Conservation (phyloP, 2,329 filamentous ascomycete species). For the Moelleriella libera region DNA sequence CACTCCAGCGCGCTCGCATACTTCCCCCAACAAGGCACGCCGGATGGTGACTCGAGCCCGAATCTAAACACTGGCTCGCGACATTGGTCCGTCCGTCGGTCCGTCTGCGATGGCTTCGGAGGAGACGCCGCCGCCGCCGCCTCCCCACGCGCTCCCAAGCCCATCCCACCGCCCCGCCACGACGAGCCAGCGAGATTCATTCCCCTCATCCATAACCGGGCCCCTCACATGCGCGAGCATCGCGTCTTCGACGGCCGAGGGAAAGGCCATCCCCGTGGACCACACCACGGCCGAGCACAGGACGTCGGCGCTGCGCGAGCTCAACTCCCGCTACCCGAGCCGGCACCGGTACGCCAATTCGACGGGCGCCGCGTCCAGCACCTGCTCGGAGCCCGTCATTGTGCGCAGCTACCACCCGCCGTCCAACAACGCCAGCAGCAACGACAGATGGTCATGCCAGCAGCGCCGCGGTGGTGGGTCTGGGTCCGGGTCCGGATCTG, state of each 20-base stretch:
- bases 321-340: slow-evolving; percentile 43
- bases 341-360: slow-evolving; percentile 43
- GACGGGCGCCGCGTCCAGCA: slow-evolving; percentile 39
- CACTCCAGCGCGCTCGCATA: too few relatives aligned
- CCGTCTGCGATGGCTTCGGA: too few relatives aligned
- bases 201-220: slow-evolving; percentile 34
- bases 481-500: slow-evolving; percentile 4
- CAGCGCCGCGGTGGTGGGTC: slow-evolving; percentile 7
- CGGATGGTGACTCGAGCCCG: too few relatives aligned
- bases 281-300: slow-evolving; percentile 39
- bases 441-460: slow-evolving; percentile 8
- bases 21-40: too few relatives aligned
- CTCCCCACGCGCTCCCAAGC: too few relatives aligned
- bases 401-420: slow-evolving; percentile 48
- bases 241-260: slow-evolving; percentile 39
- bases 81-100: too few relatives aligned
- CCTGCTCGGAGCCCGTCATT: slow-evolving; percentile 51
- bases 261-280: slow-evolving; percentile 40
- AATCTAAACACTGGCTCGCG: too few relatives aligned
- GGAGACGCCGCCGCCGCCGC: too few relatives aligned
- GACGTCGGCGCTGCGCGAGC: slow-evolving; percentile 44
- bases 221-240: slow-evolving; percentile 39
- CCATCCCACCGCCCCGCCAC: background rate
- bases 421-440: slow-evolving; percentile 14
- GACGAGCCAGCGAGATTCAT: slow-evolving; percentile 17